A percentile compares a stretch with the other conserved stretches of the same genome.
Conservation (phyloP, 108 stramenopile genomes). For the Nitzschia sp. region DNA sequence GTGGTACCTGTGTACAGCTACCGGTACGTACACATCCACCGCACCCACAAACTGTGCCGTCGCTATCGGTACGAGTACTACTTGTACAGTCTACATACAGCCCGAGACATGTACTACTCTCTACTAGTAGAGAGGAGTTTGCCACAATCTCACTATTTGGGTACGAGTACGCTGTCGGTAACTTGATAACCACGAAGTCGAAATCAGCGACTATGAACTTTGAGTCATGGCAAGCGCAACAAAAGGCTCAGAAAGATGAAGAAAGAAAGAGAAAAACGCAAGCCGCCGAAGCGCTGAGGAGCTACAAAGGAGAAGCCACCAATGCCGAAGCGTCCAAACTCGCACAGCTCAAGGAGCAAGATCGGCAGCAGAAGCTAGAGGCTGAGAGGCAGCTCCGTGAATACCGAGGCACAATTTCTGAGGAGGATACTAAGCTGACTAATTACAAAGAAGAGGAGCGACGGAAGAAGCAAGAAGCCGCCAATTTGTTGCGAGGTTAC, state of each 20-base stretch:
- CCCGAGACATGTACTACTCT: too few species aligned
- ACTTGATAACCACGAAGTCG: background rate
- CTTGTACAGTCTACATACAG: too few species aligned
- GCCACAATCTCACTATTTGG: too few species aligned
- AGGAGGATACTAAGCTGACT: conserved; percentile 24
- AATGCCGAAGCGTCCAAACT: conserved; percentile 23
- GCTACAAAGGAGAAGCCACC: conserved; percentile 17
- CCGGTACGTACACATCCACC: too few species aligned
- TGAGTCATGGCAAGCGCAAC: conserved; percentile 34
- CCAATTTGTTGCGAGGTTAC: conserved; percentile 15
- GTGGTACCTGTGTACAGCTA: too few species aligned
- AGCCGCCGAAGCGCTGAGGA: conserved; percentile 23
- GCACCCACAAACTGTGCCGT: too few species aligned
- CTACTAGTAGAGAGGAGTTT: too few species aligned
- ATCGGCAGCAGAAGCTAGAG: conserved; percentile 23
- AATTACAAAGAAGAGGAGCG: conserved; percentile 27
- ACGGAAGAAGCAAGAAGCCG: conserved; percentile 26
- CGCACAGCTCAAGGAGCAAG: conserved; percentile 21
- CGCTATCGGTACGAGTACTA: too few species aligned
- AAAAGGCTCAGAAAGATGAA: conserved; percentile 28
- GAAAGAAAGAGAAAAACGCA: conserved; percentile 20
- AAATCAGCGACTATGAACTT: conserved; percentile 23
- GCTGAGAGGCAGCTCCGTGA: conserved; percentile 22
- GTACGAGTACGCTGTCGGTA: background rate
- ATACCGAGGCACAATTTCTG: conserved; percentile 20